Conservation (phyloP, 2,329 filamentous ascomycete genomes). For the Cytospora leucostoma region DNA sequence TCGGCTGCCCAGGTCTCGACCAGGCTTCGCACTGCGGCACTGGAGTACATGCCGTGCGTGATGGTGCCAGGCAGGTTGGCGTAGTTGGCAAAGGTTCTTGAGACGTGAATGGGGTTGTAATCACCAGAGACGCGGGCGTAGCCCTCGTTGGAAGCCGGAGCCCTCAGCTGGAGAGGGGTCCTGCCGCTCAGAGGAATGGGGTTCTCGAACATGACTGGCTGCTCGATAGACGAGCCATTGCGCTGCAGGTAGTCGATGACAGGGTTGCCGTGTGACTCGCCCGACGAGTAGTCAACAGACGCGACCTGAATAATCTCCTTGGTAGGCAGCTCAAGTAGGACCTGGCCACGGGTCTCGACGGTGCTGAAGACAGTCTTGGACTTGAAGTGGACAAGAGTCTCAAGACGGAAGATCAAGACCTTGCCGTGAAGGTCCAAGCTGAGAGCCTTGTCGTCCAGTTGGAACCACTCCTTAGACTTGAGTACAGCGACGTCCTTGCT, state of each 20-base stretch:
- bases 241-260: constrained; percentile 95
- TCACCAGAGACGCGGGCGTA: constrained; percentile 97
- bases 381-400: constrained; percentile 91
- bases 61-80: constrained; percentile 96
- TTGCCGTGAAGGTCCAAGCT: constrained; percentile 88
- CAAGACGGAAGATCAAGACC: constrained; percentile 92
- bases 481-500: constrained; percentile 92
- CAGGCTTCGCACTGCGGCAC: constrained; percentile 89
- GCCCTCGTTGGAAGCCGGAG: constrained; percentile 94
- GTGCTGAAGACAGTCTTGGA: constrained; percentile 89
- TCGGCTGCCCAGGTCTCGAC: constrained; percentile 99
- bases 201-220: constrained; percentile 96
- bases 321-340: constrained; percentile 89
- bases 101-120: constrained; percentile 99
- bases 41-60: constrained; percentile 99
- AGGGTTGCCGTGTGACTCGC: constrained; percentile 89
- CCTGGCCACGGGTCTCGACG: constrained; percentile 89
- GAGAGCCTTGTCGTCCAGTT: constrained; percentile 66
- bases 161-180: constrained; percentile 82
- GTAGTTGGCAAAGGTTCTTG: constrained; percentile 92
- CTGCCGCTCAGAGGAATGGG: constrained; percentile 93
- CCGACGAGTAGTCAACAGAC: constrained; percentile 87
- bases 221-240: constrained; percentile 88
- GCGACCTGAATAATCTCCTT: constrained; percentile 98
- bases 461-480: constrained; percentile 97